A percentile compares a stretch with the other conserved stretches of the same genome.
Conservation (phyloP, 768 basidiomycete genomes). For the Podaxis sp. region DNA sequence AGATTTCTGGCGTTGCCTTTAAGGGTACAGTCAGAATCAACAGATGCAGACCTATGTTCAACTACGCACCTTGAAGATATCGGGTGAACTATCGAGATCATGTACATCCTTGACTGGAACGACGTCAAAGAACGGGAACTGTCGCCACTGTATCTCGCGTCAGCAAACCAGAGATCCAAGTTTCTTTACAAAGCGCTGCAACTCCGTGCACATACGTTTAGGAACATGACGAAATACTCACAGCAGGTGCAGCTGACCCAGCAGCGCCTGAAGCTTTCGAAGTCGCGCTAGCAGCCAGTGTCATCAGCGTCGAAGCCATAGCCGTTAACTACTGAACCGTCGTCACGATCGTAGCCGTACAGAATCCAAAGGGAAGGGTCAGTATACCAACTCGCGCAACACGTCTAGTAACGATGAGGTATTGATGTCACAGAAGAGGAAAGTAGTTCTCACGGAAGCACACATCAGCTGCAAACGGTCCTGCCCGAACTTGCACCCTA, state of each 20-base stretch:
- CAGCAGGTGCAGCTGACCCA: not conserved
- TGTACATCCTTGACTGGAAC: conserved; percentile 76
- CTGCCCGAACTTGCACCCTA: conserved; percentile 29
- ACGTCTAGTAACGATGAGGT: not conserved
- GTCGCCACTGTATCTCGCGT: conserved; percentile 62
- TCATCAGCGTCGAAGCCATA: conserved; percentile 29
- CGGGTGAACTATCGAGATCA: conserved; percentile 71
- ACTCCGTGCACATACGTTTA: conserved; percentile 4
- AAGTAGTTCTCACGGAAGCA: conserved; percentile 27
- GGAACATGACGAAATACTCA: not conserved
- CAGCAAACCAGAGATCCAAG: not conserved
- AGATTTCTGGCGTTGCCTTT: conserved; percentile 70
- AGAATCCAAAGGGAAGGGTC: not conserved
- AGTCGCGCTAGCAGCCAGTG: conserved; percentile 24
- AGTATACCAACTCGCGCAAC: not conserved
- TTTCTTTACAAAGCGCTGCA: not conserved
- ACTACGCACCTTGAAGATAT: conserved; percentile 56
- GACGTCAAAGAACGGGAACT: conserved; percentile 88
- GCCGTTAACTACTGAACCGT: not conserved
- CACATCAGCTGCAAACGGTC: conserved; percentile 35
- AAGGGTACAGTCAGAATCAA: not conserved
- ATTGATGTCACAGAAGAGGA: conserved; percentile 6
- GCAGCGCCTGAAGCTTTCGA: conserved; percentile 19
- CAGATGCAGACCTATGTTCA: too few species aligned
- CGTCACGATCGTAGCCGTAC: not conserved